Evolutionary conservation across 2,329 filamentous ascomycete genomes (phyloP).

Genomic region (Stachybotrys elegans): DNA sequence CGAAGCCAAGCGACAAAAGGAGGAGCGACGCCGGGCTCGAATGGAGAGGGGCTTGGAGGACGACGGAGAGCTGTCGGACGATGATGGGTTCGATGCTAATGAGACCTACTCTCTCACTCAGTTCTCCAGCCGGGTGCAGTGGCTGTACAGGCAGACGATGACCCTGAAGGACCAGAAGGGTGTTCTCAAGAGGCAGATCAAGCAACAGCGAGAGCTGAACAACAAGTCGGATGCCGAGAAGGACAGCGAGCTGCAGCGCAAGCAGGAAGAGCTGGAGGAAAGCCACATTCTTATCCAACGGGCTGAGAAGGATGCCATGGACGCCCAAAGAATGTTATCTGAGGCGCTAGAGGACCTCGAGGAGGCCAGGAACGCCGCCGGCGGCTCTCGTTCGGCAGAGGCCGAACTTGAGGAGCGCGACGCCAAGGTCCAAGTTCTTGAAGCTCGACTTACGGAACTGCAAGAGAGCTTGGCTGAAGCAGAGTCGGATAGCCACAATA

Average conservation of each 20-base stretch:
- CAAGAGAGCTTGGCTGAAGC: constrained; percentile 8
- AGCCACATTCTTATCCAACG: constrained; percentile 27
- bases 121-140: constrained; percentile 75
- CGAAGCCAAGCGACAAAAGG: constrained; percentile 48
- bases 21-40: constrained; percentile 46
- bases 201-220: constrained; percentile 91
- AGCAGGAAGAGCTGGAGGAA: constrained; percentile 51
- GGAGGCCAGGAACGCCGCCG: constrained; percentile 19
- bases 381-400: constrained; percentile 15
- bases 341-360: constrained; percentile 44
- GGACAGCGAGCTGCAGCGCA: constrained; percentile 57
- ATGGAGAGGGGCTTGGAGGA: constrained; percentile 52
- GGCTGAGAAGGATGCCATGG: constrained; percentile 31
- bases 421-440: constrained; percentile 35
- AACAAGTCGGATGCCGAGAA: constrained; percentile 74
- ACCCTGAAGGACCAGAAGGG: constrained; percentile 81
- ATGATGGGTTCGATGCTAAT: constrained; percentile 51
- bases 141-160: constrained; percentile 71
- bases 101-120: constrained; percentile 68
- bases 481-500: constrained; percentile 34
- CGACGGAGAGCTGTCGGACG: constrained; percentile 58
- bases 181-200: constrained; percentile 85
- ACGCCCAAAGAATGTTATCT: constrained; percentile 43
- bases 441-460: constrained; percentile 16
- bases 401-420: constrained; percentile 28